These are phyloP conservation scores for Escallonia herrerae DNA, from an alignment of 129 eudicot genomes.

Conservation along the genomic window DNA sequence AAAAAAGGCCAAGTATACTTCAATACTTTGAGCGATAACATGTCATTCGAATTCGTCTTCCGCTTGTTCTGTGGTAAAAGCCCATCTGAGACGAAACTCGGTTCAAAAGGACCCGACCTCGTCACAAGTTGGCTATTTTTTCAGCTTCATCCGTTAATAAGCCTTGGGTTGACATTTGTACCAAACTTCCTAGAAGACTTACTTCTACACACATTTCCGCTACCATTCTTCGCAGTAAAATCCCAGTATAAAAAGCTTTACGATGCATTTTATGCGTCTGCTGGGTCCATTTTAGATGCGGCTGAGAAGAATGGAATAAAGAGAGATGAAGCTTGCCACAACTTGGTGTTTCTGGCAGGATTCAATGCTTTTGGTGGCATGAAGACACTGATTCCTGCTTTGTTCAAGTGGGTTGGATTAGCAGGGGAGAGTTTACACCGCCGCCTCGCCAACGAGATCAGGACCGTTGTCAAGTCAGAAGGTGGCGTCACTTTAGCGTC, in stretches of 20 bases:
- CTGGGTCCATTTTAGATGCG: slow-evolving; percentile 30
- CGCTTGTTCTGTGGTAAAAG: slow-evolving; percentile 32
- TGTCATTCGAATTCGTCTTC: slow-evolving; percentile 58
- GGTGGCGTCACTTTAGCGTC: slow-evolving; percentile 29
- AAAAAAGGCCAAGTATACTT: slow-evolving; percentile 30
- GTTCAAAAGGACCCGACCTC: slow-evolving; percentile 30
- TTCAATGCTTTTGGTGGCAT: slow-evolving; percentile 73
- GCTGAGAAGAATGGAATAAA: slow-evolving; percentile 35
- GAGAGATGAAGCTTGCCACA: slow-evolving; percentile 71
- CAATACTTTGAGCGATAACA: slow-evolving; percentile 26
- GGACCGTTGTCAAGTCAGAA: slow-evolving; percentile 40
- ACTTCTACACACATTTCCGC: slow-evolving; percentile 31
- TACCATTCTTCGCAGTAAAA: slow-evolving; percentile 39
- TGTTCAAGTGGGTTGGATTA: slow-evolving; percentile 49
- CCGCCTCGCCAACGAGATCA: slow-evolving; percentile 40
- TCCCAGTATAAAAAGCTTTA: slow-evolving; percentile 43
- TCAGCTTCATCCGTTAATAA: slow-evolving; percentile 48
- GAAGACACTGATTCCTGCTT: slow-evolving; percentile 44
- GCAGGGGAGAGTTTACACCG: slow-evolving; percentile 44
- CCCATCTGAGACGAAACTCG: slow-evolving; percentile 32
- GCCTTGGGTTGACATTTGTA: slow-evolving; percentile 31
- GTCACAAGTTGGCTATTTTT: slow-evolving; percentile 36
- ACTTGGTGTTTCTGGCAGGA: slow-evolving; percentile 42
- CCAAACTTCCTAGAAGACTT: slow-evolving; percentile 47
- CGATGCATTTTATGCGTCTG: slow-evolving; percentile 24